Base-by-base conservation (phyloP, 495 filamentous ascomycete species). In the Aspergillus sclerotiicarbonarius region DNA sequence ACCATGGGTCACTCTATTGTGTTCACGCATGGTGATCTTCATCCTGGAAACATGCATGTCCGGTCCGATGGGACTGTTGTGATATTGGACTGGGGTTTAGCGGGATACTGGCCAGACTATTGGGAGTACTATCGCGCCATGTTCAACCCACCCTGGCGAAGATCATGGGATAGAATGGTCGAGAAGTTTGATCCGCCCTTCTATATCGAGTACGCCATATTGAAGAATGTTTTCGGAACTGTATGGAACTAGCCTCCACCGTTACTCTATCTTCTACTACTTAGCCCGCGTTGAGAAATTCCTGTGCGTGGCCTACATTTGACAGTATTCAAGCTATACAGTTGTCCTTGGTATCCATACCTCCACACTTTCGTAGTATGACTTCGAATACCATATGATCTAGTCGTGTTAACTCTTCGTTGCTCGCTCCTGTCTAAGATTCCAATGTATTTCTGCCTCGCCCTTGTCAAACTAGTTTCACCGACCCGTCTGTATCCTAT, bases 1-100 rank as follows among this genome's bases (percentile, higher is more conserved):
- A 25, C 25, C 2, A 25, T 25, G 25, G 54, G 54, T 12, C 60
- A 66, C 37, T 44, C 44, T 15, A 69, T 76, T 29, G 58, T 65
- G 21, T 66, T 73, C 49, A 73, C 63, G 8, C 72, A 73, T 61
- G 64, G 33, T 20, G 72, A 74, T 55, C 53, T 75, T n/a, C 64
- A 69, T 61, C 62, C 43, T 47, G 56, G 55, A 13, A 75, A 75
- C 51, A 71, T 74, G 39, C 56, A 74, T 50, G 56, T 75, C 18
- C 57, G 57, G 18, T 6, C 20, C 32, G 57, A 63, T 37, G 48
- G 61, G 6, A 60, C 54, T n/a, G 52, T 63, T 39, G 61, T 56
- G 19, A 49, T 63, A 6, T 41, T 66, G 16, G 57, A 66, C 43
- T 66, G 61, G 61, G 63, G 54, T 4, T 33, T 58, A 25, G 49